Evolutionary conservation across 495 filamentous ascomycete species (phyloP).

Genomic region (Hypoxylon subgilvum): DNA sequence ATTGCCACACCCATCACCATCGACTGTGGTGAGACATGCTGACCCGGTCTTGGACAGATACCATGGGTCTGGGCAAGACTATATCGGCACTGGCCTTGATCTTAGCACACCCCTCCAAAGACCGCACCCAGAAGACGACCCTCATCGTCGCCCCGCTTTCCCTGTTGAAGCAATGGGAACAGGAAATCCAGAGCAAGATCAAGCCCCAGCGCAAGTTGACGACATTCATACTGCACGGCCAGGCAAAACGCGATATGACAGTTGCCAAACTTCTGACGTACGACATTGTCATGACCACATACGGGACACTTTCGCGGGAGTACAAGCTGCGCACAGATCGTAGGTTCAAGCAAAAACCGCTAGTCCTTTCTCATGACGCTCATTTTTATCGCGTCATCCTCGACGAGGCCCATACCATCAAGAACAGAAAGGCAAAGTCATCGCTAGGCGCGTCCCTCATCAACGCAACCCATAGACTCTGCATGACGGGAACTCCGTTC

Average conservation of each 20-base stretch:
- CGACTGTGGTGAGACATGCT: not conserved
- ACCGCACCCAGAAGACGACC: conserved; percentile 67
- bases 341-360: conserved; percentile 24
- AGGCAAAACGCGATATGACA: conserved; percentile 46
- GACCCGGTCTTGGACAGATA: conserved; percentile 55
- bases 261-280: conserved; percentile 69
- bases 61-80: conserved; percentile 97
- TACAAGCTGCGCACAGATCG: conserved; percentile 53
- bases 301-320: conserved; percentile 77
- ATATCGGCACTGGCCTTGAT: conserved; percentile 87
- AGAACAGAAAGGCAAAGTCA: conserved; percentile 75
- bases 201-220: conserved; percentile 62
- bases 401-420: conserved; percentile 94
- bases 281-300: conserved; percentile 92
- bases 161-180: conserved; percentile 87
- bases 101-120: conserved; percentile 67
- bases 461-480: conserved; percentile 72
- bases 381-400: conserved; percentile 86
- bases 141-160: conserved; percentile 88
- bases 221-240: conserved; percentile 71
- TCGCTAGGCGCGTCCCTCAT: conserved; percentile 68
- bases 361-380: conserved; percentile 65
- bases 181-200: conserved; percentile 79
- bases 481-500: conserved; percentile 93
- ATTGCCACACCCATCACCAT: conserved; percentile 2